Conservation (phyloP, 108 stramenopile genomes). For the Cyclotella atomus region DNA sequence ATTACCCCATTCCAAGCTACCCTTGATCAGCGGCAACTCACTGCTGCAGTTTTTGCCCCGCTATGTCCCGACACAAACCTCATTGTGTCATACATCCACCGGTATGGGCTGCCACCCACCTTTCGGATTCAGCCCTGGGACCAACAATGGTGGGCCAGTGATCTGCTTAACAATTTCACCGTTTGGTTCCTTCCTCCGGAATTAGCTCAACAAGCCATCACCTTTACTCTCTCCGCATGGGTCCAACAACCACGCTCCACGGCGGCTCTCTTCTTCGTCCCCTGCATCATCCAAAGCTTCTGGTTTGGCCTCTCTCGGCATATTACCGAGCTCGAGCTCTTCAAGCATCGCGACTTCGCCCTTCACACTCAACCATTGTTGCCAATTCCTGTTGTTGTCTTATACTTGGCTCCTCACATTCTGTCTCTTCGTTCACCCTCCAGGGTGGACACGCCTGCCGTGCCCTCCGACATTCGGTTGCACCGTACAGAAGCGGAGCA, state of each 20-base stretch:
- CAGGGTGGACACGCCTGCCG: background rate
- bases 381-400: slow-evolving; percentile 2
- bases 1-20: background rate
- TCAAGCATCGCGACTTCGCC: background rate
- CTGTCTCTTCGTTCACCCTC: background rate
- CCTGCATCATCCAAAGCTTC: background rate
- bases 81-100: background rate
- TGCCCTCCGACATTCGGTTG: background rate
- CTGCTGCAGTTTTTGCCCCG: slow-evolving; percentile 3
- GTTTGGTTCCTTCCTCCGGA: slow-evolving; percentile 13
- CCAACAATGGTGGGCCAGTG: background rate
- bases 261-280: background rate
- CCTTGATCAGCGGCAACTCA: background rate
- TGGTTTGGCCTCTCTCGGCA: slow-evolving; percentile 11
- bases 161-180: background rate
- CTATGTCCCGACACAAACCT: background rate
- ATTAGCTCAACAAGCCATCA: background rate
- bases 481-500: background rate
- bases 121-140: background rate
- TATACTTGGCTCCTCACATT: slow-evolving; percentile 3
- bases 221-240: background rate
- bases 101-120: background rate
- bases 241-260: background rate
- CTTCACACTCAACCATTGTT: background rate
- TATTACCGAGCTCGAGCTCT: background rate